phyloP scores from a whole-genome alignment of 768 basidiomycete species.

The Suillus sp. region DNA sequence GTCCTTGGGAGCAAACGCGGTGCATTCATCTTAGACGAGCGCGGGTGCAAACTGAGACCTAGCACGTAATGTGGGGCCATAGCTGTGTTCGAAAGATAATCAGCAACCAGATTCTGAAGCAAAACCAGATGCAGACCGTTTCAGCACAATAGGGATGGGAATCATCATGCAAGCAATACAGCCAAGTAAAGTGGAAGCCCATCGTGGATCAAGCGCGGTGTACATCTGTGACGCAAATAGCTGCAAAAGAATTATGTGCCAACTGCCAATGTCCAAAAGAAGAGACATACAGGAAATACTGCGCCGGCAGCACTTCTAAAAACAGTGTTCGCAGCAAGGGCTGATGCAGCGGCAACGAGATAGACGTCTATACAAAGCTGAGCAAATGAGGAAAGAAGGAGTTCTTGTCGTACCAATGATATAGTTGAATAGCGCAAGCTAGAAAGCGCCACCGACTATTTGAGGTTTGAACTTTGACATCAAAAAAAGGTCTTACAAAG shows the following conservation, averaged over 20 bases:
- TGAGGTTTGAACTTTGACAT: not conserved
- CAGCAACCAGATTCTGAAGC: not conserved
- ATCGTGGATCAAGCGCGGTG: not conserved
- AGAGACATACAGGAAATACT: not conserved
- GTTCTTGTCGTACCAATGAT: not conserved
- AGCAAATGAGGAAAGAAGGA: not conserved
- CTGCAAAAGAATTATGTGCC: not conserved
- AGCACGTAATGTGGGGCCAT: not conserved
- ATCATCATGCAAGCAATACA: not conserved
- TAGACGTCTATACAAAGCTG: not conserved
- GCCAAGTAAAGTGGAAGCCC: slow-evolving; percentile 1
- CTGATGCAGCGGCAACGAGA: not conserved
- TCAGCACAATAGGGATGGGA: not conserved
- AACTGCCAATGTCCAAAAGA: not conserved
- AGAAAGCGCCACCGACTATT: not conserved
- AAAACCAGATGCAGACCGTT: slow-evolving; percentile 1
- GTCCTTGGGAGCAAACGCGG: no score
- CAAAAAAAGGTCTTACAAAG: not conserved
- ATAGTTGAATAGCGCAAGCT: not conserved
- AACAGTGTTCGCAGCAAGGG: not conserved
- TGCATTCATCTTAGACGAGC: no score
- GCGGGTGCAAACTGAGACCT: slow-evolving; percentile 1
- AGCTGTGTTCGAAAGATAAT: not conserved
- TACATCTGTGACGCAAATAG: not conserved
- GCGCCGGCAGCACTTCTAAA: not conserved